These are phyloP conservation scores for Urtica urens DNA, from an alignment of 306 rosid genomes.

Conservation along the genomic window DNA sequence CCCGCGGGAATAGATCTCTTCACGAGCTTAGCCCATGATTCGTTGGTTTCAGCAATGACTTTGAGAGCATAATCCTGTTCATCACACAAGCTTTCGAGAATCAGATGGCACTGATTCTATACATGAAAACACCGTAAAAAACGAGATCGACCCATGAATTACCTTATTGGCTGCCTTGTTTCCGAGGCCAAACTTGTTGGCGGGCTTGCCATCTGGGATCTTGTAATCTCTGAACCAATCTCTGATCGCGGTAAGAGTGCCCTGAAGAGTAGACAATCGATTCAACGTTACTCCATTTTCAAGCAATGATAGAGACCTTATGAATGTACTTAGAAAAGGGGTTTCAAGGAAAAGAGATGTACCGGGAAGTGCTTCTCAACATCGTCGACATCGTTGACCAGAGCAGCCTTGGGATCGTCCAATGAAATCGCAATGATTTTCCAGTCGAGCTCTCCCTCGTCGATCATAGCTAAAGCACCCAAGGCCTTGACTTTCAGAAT, in stretches of 20 bases:
- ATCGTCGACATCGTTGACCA: slow-evolving; percentile 69
- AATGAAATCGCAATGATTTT: slow-evolving; percentile 87
- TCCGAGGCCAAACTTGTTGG: slow-evolving; percentile 90
- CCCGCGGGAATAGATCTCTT: slow-evolving; percentile 78
- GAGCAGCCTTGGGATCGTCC: slow-evolving; percentile 83
- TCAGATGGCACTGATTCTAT: too few species aligned
- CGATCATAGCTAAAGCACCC: slow-evolving; percentile 97
- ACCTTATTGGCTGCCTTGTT: slow-evolving; percentile 83
- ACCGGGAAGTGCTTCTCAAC: slow-evolving; percentile 97
- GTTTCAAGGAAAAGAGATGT: slow-evolving; percentile 15
- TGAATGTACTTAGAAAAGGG: not conserved
- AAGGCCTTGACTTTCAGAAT: slow-evolving; percentile 80
- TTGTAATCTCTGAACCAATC: slow-evolving; percentile 97
- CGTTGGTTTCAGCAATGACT: slow-evolving; percentile 71
- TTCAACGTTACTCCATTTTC: not conserved
- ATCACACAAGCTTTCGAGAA: slow-evolving; percentile 3
- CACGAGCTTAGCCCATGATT: slow-evolving; percentile 75
- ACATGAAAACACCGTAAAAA: not conserved
- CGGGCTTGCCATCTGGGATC: slow-evolving; percentile 96
- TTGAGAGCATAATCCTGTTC: slow-evolving; percentile 68
- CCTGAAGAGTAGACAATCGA: slow-evolving; percentile 36
- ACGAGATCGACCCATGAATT: not conserved
- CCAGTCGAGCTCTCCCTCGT: slow-evolving; percentile 99
- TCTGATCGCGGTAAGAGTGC: slow-evolving; percentile 82
- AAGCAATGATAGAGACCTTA: not conserved